Evolutionary conservation across 1,284 basidiomycete genomes (phyloP).

Genomic region (Papiliotrema laurentii): DNA sequence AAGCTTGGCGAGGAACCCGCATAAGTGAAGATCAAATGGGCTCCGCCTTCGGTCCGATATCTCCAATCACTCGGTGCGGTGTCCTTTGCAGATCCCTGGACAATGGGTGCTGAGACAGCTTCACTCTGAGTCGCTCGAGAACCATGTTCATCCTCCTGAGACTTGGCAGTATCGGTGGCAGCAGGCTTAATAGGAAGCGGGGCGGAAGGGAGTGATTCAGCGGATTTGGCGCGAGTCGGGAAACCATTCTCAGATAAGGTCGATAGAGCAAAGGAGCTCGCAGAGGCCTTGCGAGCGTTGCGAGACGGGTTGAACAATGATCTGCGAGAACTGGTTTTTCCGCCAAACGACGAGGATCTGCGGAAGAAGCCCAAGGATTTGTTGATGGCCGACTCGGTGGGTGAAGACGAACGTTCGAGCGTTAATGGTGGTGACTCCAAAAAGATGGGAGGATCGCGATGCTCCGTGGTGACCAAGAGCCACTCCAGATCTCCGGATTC

Average conservation of each 20-base stretch:
- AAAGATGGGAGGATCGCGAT: conserved; percentile 10
- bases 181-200: conserved; percentile 5
- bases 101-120: neutral
- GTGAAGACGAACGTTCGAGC: conserved; percentile 17
- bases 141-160: too few relatives aligned
- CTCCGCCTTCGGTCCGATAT: conserved; percentile 85
- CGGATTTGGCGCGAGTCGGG: neutral
- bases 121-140: too few relatives aligned
- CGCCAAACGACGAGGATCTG: conserved; percentile 12
- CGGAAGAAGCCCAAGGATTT: conserved; percentile 26
- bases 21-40: conserved; percentile 80
- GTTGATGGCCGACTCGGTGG: conserved; percentile 15
- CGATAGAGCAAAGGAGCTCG: neutral
- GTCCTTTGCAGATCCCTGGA: conserved; percentile 3
- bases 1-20: conserved; percentile 56
- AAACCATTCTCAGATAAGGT: neutral
- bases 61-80: conserved; percentile 59
- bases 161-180: too few relatives aligned
- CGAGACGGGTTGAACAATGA: conserved; percentile 1
- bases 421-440: neutral
- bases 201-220: too few relatives aligned
- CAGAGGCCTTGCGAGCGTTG: neutral
- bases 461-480: conserved; percentile 31
- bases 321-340: conserved; percentile 8
- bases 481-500: conserved; percentile 17